Percentiles rank a stretch among this genome's conserved stretches.
Evolutionary conservation across 129 eudicot genomes (phyloP).

Genomic region (Flaveria brownii): DNA sequence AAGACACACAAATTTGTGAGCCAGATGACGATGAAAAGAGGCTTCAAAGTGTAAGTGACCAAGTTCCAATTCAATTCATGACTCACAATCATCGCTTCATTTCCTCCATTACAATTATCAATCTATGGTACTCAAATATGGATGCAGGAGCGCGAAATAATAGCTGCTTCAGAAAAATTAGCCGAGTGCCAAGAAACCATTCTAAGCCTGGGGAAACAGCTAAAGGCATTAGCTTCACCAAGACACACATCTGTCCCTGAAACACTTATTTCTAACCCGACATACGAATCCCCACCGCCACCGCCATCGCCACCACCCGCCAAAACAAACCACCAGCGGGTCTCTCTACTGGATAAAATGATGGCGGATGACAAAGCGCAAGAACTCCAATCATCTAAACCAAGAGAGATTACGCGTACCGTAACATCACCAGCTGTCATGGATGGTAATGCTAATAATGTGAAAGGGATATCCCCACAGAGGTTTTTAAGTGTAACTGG

Average conservation of each 20-base stretch:
- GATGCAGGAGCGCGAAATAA: slow-evolving; percentile 70
- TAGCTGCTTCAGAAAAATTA: slow-evolving; percentile 83
- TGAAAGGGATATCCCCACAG: slow-evolving; percentile 31
- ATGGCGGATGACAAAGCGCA: slow-evolving; percentile 70
- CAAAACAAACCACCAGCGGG: slow-evolving; percentile 41
- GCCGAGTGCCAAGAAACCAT: slow-evolving; percentile 97
- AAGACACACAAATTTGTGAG: slow-evolving; percentile 32
- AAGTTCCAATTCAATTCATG: slow-evolving; percentile 21
- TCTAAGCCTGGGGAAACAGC: slow-evolving; percentile 81
- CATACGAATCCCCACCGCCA: slow-evolving; percentile 26
- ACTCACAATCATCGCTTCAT: not conserved
- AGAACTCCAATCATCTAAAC: slow-evolving; percentile 34
- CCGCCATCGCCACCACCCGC: slow-evolving; percentile 33
- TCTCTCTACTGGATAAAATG: slow-evolving; percentile 80
- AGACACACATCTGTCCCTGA: slow-evolving; percentile 52
- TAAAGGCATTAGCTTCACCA: slow-evolving; percentile 74
- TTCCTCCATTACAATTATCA: not conserved
- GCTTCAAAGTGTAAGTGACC: slow-evolving; percentile 56
- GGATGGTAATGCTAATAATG: slow-evolving; percentile 30
- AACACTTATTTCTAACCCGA: slow-evolving; percentile 40
- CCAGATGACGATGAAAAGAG: slow-evolving; percentile 42
- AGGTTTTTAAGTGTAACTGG: slow-evolving; percentile 34
- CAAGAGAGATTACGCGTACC: slow-evolving; percentile 43
- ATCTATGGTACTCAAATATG: not conserved
- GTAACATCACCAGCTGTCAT: slow-evolving; percentile 25